Evolutionary conservation across 345 rosid species (phyloP).

Genomic region (Citrus maxima): DNA sequence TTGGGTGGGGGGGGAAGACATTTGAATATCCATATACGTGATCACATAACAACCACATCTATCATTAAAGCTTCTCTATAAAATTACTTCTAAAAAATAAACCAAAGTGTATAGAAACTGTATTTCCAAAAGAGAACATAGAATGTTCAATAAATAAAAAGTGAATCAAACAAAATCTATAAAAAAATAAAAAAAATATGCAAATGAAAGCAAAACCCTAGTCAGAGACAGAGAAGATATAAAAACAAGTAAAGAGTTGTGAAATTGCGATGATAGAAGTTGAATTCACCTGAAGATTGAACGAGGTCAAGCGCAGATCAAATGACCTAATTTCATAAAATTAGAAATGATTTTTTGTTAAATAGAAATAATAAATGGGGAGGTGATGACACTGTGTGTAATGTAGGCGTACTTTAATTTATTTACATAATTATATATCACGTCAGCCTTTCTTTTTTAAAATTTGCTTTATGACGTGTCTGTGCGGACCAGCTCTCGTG

Average conservation of each 20-base stretch:
- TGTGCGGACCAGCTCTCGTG: no score
- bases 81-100: background rate
- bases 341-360: background rate
- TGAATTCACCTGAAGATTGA: conserved; percentile 26
- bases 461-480: no score
- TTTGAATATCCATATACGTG: background rate
- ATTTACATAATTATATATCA: no score
- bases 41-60: background rate
- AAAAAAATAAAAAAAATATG: background rate
- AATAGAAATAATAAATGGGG: conserved; percentile 1
- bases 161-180: background rate
- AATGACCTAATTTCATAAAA: background rate
- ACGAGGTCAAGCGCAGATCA: conserved; percentile 26
- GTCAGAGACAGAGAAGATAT: background rate
- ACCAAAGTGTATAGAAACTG: background rate
- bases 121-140: background rate
- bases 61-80: background rate
- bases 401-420: background rate
- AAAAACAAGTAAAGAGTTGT: conserved; percentile 7
- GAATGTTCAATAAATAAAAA: background rate
- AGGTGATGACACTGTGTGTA: background rate
- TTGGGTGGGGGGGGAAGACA: background rate
- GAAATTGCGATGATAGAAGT: conserved; percentile 3
- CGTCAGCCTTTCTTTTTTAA: background rate
- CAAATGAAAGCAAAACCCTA: conserved; percentile 31